These are phyloP conservation scores for Aphanomyces stellatus DNA, from an alignment of 352 stramenopile genomes.

Conservation along the genomic window DNA sequence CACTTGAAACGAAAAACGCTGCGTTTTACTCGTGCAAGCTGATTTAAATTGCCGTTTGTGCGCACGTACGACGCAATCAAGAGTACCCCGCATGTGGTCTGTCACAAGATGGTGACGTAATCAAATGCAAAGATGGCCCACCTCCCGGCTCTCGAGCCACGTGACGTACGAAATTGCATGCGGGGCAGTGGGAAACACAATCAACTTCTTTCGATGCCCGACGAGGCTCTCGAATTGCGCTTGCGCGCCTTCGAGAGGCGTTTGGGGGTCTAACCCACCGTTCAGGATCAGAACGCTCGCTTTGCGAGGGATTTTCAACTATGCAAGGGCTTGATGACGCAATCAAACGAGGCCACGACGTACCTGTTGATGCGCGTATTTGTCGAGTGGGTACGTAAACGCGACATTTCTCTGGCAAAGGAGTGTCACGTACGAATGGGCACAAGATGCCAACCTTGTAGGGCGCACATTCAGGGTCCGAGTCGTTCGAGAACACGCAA, in stretches of 20 bases:
- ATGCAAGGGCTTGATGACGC: too few relatives aligned
- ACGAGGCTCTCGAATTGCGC: conserved; percentile 25
- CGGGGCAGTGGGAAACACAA: conserved; percentile 32
- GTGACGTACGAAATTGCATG: conserved; percentile 22
- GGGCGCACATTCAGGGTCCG: too few relatives aligned
- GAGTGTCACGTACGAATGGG: too few relatives aligned
- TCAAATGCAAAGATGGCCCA: background rate
- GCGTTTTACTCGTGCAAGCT: background rate
- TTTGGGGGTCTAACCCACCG: conserved; percentile 36
- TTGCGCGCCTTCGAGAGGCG: conserved; percentile 36
- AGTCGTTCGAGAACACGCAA: background rate
- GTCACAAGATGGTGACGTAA: too few relatives aligned
- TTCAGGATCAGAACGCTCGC: conserved; percentile 42
- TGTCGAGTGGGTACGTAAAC: background rate
- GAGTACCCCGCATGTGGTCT: background rate
- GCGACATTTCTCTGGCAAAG: background rate
- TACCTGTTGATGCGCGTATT: background rate
- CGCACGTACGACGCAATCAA: background rate
- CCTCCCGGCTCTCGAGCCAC: background rate
- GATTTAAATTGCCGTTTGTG: background rate
- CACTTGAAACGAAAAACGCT: background rate
- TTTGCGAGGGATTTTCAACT: conserved; percentile 23
- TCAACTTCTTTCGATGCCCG: conserved; percentile 31
- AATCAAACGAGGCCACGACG: too few relatives aligned
- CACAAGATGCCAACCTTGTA: too few relatives aligned